Evolutionary conservation across 1,284 basidiomycete species (phyloP).

Genomic region (Laetiporus sulphureus): DNA sequence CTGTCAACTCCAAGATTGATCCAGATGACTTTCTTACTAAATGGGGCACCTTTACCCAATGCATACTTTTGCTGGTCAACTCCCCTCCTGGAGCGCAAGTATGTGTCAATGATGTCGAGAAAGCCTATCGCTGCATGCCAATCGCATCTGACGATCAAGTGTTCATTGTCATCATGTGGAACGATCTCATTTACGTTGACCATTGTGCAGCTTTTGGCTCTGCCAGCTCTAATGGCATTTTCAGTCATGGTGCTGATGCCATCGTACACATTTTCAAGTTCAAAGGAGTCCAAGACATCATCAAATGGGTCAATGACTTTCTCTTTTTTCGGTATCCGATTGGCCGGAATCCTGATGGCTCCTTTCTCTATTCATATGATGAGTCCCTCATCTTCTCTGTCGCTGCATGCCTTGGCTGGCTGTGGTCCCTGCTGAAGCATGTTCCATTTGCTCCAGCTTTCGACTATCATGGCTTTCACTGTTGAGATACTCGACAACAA

Average conservation of each 20-base stretch:
- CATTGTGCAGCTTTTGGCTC: not conserved
- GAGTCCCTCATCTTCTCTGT: not conserved
- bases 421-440: not conserved
- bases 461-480: not conserved
- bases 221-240: not conserved
- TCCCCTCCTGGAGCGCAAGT: too few relatives aligned
- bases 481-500: too few relatives aligned
- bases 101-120: too few relatives aligned
- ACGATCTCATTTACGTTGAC: not conserved
- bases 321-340: not conserved
- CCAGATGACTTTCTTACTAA: too few relatives aligned
- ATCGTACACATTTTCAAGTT: not conserved
- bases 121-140: too few relatives aligned
- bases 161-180: not conserved
- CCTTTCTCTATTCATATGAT: not conserved
- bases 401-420: not conserved
- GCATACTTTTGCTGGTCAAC: too few relatives aligned
- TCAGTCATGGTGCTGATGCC: not conserved
- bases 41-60: too few relatives aligned
- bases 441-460: not conserved
- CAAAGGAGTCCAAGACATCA: not conserved
- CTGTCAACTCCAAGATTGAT: too few relatives aligned
- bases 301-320: not conserved
- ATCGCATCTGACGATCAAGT: too few relatives aligned
- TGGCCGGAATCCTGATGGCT: not conserved